Evolutionary conservation across 768 basidiomycete species (phyloP).

Genomic region (Holtermanniella nyarrowii): DNA sequence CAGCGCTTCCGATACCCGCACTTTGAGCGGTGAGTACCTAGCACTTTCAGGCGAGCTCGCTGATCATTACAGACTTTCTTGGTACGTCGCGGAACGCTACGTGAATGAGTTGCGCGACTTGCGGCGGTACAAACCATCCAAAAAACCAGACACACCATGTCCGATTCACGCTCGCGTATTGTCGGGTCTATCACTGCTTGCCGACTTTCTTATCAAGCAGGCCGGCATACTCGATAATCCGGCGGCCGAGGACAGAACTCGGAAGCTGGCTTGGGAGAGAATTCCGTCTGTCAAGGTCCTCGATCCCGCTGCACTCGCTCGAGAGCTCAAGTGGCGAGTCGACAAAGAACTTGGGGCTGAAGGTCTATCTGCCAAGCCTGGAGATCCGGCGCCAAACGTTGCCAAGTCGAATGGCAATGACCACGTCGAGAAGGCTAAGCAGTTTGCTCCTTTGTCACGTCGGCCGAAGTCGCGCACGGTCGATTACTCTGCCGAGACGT

Average conservation of each 20-base stretch:
- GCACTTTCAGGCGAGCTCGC: neutral
- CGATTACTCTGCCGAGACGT: neutral
- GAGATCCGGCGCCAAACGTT: too few relatives aligned
- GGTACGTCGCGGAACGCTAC: slow-evolving; percentile 81
- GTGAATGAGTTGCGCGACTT: slow-evolving; percentile 52
- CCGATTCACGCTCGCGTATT: slow-evolving; percentile 50
- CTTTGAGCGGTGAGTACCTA: slow-evolving; percentile 54
- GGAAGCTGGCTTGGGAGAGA: slow-evolving; percentile 68
- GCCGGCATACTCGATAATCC: slow-evolving; percentile 56
- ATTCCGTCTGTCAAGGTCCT: slow-evolving; percentile 71
- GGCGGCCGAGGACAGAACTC: slow-evolving; percentile 54
- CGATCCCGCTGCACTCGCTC: slow-evolving; percentile 66
- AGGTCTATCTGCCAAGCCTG: neutral
- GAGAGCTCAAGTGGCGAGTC: slow-evolving; percentile 78
- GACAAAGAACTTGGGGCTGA: slow-evolving; percentile 37
- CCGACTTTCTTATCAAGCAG: slow-evolving; percentile 71
- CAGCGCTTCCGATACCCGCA: slow-evolving; percentile 82
- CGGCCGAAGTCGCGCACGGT: neutral
- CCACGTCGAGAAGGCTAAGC: neutral
- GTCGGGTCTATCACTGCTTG: slow-evolving; percentile 58
- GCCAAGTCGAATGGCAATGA: neutral
- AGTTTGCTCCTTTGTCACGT: neutral
- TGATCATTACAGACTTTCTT: slow-evolving; percentile 56
- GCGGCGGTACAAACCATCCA: slow-evolving; percentile 15
- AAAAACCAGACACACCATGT: slow-evolving; percentile 1